A percentile compares a stretch with the other conserved stretches of the same genome.
Conservation (phyloP, 2,329 filamentous ascomycete genomes). For the Lecanicillium sp. region DNA sequence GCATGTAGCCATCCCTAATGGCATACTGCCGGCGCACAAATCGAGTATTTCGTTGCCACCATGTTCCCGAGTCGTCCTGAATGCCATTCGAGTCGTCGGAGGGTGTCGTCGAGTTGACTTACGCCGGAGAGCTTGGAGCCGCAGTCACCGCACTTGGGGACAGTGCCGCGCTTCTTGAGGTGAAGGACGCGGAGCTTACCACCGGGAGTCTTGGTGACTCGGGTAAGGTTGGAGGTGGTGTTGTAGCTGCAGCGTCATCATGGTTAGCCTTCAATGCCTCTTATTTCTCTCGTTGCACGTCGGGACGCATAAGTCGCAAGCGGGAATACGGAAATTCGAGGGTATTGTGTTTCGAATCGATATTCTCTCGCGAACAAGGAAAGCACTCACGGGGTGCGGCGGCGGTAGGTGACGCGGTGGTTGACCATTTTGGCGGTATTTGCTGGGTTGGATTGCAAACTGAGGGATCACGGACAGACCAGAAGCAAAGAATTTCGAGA, state of each 20-base stretch:
- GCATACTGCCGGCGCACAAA: not conserved
- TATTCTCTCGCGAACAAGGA: not conserved
- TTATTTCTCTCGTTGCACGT: not conserved
- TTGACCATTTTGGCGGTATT: conserved; percentile 51
- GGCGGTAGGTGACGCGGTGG: conserved; percentile 62
- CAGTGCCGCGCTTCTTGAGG: conserved; percentile 99
- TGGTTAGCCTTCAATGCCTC: conserved; percentile 13
- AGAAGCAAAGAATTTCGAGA: conserved; percentile 34
- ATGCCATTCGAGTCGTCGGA: conserved; percentile 8
- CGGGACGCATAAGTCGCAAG: conserved; percentile 4
- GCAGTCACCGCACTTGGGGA: conserved; percentile 99
- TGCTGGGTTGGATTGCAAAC: conserved; percentile 27
- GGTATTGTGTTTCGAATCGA: conserved; percentile 12
- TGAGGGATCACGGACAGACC: conserved; percentile 29
- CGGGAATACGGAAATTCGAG: conserved; percentile 16
- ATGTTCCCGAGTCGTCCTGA: not conserved
- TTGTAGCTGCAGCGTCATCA: conserved; percentile 67
- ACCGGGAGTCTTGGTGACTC: conserved; percentile 93
- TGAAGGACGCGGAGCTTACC: conserved; percentile 93
- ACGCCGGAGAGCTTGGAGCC: conserved; percentile 96
- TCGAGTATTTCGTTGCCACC: too few species aligned
- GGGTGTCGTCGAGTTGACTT: conserved; percentile 48
- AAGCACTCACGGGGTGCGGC: conserved; percentile 69
- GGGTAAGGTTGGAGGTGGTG: conserved; percentile 95
- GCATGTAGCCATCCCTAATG: not conserved